phyloP scores from a whole-genome alignment of 306 rosid genomes.

The Citrullus mucosospermus region DNA sequence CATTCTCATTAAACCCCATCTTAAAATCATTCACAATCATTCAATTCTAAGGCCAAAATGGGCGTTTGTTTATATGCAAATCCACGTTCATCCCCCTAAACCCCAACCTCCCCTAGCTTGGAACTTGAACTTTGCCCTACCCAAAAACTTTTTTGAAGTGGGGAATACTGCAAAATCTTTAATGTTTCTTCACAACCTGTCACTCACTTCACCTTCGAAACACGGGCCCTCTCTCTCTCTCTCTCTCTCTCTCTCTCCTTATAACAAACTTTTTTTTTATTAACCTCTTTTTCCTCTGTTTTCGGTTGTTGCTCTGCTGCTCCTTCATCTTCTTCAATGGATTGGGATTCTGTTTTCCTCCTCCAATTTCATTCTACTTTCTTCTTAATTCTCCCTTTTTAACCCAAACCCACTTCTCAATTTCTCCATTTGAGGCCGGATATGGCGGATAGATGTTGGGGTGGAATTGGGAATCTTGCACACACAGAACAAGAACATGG shows the following conservation, averaged over 20 bases:
- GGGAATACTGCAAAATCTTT: not conserved
- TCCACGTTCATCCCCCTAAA: not conserved
- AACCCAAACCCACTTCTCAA: not conserved
- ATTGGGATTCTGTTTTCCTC: not conserved
- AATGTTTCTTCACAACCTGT: not conserved
- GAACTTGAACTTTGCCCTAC: not conserved
- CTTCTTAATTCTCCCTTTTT: not conserved
- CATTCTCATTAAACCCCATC: not conserved
- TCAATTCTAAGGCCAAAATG: too few relatives aligned
- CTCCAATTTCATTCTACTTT: not conserved
- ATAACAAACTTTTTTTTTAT: too few relatives aligned
- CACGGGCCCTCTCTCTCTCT: not conserved
- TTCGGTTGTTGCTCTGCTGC: too few relatives aligned
- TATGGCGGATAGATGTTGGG: slow-evolving; percentile 63
- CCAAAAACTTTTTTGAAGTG: not conserved
- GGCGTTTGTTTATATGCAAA: too few relatives aligned
- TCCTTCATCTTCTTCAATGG: not conserved
- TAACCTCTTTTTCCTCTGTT: too few relatives aligned
- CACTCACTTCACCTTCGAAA: not conserved
- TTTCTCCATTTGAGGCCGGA: too few relatives aligned
- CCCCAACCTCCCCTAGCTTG: too few relatives aligned
- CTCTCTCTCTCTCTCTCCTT: too few relatives aligned
- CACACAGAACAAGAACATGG: not conserved
- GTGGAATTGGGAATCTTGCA: slow-evolving; percentile 18
- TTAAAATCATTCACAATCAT: too few relatives aligned